Conservation (phyloP, 352 stramenopile genomes). For the Hyaloperonospora brassicae region DNA sequence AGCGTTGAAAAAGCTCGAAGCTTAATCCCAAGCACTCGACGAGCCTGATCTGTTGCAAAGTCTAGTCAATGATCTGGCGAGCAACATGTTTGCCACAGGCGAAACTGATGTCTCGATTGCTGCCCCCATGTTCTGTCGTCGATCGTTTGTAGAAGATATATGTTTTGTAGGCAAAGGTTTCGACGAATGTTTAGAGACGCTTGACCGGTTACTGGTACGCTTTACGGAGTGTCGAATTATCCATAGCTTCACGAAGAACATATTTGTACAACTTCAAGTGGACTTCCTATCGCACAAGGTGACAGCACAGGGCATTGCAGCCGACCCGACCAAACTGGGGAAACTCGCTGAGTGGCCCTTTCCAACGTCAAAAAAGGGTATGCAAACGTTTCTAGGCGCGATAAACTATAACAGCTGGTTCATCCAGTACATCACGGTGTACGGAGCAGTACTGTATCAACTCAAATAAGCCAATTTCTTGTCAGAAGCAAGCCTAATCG, state of each 20-base stretch:
- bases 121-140: no score
- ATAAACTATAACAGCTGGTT: conserved; percentile 28
- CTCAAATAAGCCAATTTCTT: no score
- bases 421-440: conserved; percentile 18
- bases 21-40: no score
- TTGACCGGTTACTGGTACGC: conserved; percentile 9
- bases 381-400: conserved; percentile 17
- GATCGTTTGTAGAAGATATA: conserved; percentile 5
- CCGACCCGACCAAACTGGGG: conserved; percentile 10
- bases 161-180: conserved; percentile 3
- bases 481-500: no score
- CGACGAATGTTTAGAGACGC: neutral
- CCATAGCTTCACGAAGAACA: conserved; percentile 22
- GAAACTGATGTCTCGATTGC: no score
- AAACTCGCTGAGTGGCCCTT: conserved; percentile 8
- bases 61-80: no score
- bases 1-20: no score
- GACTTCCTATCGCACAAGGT: conserved; percentile 16
- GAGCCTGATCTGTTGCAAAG: no score
- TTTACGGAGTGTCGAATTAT: conserved; percentile 18
- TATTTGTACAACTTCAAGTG: conserved; percentile 6
- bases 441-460: conserved; percentile 12
- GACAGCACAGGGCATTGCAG: neutral
- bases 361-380: conserved; percentile 11
- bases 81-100: no score